Conservation (phyloP, 2,329 filamentous ascomycete species). For the Escovopsis weberi region DNA sequence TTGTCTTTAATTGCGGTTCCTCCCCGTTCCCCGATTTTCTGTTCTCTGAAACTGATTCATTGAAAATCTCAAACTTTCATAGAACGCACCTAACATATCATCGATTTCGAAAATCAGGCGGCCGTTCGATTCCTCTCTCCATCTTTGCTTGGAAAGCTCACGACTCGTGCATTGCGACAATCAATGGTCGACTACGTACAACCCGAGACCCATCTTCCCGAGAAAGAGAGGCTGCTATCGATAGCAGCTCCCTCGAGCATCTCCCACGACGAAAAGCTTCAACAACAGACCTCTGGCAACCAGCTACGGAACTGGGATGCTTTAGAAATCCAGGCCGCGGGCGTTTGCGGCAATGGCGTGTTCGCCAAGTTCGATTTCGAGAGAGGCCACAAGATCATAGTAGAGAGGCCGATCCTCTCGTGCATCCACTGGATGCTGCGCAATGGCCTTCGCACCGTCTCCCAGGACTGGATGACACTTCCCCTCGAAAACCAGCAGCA, state of each 20-base stretch:
- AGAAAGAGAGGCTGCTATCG: neutral
- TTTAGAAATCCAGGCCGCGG: conserved; percentile 5
- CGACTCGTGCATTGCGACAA: neutral
- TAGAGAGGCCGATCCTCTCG: conserved; percentile 8
- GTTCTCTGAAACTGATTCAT: too few species aligned
- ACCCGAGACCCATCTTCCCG: neutral
- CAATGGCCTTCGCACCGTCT: conserved; percentile 1
- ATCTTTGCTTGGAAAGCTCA: neutral
- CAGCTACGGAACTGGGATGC: conserved; percentile 5
- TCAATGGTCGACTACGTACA: neutral
- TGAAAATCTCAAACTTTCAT: too few species aligned
- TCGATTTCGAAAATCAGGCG: too few species aligned
- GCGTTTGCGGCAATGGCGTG: conserved; percentile 8
- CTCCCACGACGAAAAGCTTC: neutral
- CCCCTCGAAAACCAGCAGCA: neutral
- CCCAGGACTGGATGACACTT: conserved; percentile 8
- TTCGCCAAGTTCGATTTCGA: conserved; percentile 7
- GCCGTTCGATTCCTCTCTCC: too few species aligned
- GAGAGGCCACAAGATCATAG: conserved; percentile 6
- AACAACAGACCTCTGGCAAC: neutral
- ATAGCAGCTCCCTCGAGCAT: neutral
- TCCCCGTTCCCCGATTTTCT: too few species aligned
- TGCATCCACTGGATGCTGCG: conserved; percentile 6
- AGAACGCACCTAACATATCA: too few species aligned
- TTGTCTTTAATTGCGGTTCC: too few species aligned